Evolutionary conservation across 192 early-diverging fungal genomes (phyloP).

Genomic region (Backusella parvicylindrica): DNA sequence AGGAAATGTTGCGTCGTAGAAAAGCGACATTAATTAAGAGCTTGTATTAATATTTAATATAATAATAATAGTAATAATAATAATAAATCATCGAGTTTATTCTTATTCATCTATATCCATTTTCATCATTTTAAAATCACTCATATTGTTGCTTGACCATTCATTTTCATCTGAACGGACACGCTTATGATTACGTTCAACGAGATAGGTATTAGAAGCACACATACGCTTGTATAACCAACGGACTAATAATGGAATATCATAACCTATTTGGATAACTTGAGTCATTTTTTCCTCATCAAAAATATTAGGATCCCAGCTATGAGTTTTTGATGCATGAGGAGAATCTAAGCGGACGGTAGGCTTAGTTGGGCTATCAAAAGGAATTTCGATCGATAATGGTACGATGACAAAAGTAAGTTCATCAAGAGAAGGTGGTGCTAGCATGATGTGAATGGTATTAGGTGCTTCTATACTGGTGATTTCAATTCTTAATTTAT

Average conservation of each 20-base stretch:
- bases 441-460: slow-evolving; percentile 18
- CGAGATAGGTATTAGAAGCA: not conserved
- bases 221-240: slow-evolving; percentile 19
- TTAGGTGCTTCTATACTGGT: slow-evolving; percentile 14
- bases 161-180: not conserved
- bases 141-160: not conserved
- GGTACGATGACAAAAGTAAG: slow-evolving; percentile 14
- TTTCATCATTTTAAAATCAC: slow-evolving; percentile 2
- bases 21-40: slow-evolving; percentile 26
- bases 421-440: slow-evolving; percentile 3
- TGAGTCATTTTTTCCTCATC: slow-evolving; percentile 25
- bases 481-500: slow-evolving; percentile 17
- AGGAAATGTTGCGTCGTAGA: slow-evolving; percentile 35
- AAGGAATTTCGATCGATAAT: slow-evolving; percentile 16
- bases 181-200: not conserved
- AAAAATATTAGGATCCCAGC: slow-evolving; percentile 23
- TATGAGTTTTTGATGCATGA: not conserved
- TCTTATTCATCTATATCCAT: slow-evolving; percentile 6
- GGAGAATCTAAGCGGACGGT: slow-evolving; percentile 13
- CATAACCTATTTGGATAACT: slow-evolving; percentile 11
- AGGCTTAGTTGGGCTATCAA: slow-evolving; percentile 10
- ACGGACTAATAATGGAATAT: slow-evolving; percentile 10
- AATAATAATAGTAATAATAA: too few relatives aligned
- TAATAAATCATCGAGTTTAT: not conserved
- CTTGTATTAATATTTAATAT: slow-evolving; percentile 21